These are phyloP conservation scores for Talaromyces rugulosus DNA, from an alignment of 2,329 filamentous ascomycete species.

Conservation along the genomic window DNA sequence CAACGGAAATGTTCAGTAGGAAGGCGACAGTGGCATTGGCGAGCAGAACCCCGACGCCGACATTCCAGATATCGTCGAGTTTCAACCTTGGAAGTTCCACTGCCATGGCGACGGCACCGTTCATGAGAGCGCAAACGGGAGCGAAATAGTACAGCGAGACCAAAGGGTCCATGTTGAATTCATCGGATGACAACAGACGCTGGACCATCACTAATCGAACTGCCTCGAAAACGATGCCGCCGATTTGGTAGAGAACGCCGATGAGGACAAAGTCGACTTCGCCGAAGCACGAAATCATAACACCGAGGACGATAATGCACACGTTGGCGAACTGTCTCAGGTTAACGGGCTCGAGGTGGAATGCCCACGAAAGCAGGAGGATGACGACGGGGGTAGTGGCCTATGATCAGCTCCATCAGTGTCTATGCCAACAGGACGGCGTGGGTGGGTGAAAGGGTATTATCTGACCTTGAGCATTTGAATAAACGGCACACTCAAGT, in stretches of 20 bases:
- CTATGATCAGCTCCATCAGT: conserved; percentile 40
- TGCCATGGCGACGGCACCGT: conserved; percentile 64
- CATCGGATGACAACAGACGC: conserved; percentile 68
- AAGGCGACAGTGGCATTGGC: conserved; percentile 73
- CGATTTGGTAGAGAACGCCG: conserved; percentile 66
- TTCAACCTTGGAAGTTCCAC: conserved; percentile 64
- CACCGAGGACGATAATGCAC: conserved; percentile 88
- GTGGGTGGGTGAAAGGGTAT: conserved; percentile 17
- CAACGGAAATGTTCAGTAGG: conserved; percentile 74
- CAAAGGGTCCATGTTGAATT: conserved; percentile 84
- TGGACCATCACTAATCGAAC: conserved; percentile 81
- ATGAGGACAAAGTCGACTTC: conserved; percentile 79
- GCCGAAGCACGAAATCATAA: conserved; percentile 88
- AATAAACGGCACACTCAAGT: conserved; percentile 93
- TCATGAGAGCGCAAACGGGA: conserved; percentile 77
- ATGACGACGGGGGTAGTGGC: conserved; percentile 94
- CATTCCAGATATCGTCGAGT: conserved; percentile 60
- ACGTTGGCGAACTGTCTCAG: conserved; percentile 86
- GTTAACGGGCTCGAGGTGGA: conserved; percentile 80
- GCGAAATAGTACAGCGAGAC: conserved; percentile 89
- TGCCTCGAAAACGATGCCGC: conserved; percentile 75
- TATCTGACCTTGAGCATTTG: conserved; percentile 93
- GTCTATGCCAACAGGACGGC: not conserved
- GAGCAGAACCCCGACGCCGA: conserved; percentile 63
- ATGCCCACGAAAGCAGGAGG: conserved; percentile 79